These are phyloP conservation scores for Hirschfeldia incana DNA, from an alignment of 345 rosid genomes.

Conservation along the genomic window DNA sequence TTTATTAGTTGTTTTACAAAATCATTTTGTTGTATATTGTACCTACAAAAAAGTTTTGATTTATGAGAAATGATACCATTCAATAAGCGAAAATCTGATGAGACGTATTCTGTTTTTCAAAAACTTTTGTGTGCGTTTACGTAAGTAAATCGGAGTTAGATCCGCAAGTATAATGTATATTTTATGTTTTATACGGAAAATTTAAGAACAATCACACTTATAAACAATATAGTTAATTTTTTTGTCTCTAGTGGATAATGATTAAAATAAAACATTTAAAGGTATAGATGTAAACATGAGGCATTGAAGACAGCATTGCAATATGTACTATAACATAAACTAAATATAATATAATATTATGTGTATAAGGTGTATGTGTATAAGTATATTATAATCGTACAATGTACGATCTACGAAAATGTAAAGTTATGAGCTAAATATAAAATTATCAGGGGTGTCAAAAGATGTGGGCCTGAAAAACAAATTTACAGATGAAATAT, in stretches of 20 bases:
- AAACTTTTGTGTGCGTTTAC: constrained; percentile 22
- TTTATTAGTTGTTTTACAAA: not conserved
- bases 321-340: too few relatives aligned
- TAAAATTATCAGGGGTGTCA: too few relatives aligned
- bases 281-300: too few relatives aligned
- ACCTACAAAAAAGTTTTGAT: constrained; percentile 14
- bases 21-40: not conserved
- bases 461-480: too few relatives aligned
- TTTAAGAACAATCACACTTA: not conserved
- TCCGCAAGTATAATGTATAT: constrained; percentile 1
- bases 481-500: too few relatives aligned
- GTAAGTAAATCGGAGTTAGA: constrained; percentile 22
- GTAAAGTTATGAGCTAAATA: too few relatives aligned
- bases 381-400: too few relatives aligned
- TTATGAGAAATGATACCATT: not conserved
- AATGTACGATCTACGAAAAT: too few relatives aligned
- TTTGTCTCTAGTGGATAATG: constrained; percentile 12
- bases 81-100: not conserved
- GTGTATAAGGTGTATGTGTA: too few relatives aligned
- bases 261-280: constrained; percentile 8
- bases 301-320: too few relatives aligned
- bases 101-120: constrained; percentile 6
- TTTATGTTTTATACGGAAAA: constrained; percentile 13
- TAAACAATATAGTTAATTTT: constrained; percentile 30
- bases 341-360: too few relatives aligned